Percentiles rank a stretch among this genome's conserved stretches.
Conservation (phyloP, 2,329 filamentous ascomycete species). For the Zasmidium citrigriseum region DNA sequence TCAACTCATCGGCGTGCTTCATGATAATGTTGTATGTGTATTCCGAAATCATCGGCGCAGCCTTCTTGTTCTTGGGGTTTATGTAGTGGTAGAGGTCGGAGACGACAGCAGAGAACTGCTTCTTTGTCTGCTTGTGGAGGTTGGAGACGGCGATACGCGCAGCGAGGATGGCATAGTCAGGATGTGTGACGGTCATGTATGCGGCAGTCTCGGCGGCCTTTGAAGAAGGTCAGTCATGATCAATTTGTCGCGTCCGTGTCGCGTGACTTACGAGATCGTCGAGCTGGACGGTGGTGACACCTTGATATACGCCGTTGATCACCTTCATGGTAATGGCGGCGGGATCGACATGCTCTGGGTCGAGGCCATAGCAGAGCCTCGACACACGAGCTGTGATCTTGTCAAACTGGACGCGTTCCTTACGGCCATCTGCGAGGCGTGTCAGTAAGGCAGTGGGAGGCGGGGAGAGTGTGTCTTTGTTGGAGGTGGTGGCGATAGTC, state of each 20-base stretch:
- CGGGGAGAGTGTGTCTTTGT: slow-evolving; percentile 14
- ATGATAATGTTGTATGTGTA: slow-evolving; percentile 90
- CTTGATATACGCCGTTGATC: slow-evolving; percentile 98
- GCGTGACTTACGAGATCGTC: slow-evolving; percentile 80
- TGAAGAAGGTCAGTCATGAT: slow-evolving; percentile 12
- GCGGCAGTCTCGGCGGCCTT: slow-evolving; percentile 97
- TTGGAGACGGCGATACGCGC: slow-evolving; percentile 98
- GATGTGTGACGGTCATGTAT: slow-evolving; percentile 99
- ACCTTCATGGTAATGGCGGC: slow-evolving; percentile 99
- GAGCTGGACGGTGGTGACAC: slow-evolving; percentile 92
- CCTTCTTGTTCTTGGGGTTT: slow-evolving; percentile 84
- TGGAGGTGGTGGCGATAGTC: slow-evolving; percentile 12
- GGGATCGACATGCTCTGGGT: slow-evolving; percentile 92
- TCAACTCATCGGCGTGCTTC: slow-evolving; percentile 94
- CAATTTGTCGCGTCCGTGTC: slow-evolving; percentile 6
- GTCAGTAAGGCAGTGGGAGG: slow-evolving; percentile 21
- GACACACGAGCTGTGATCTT: slow-evolving; percentile 99
- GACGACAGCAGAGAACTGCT: slow-evolving; percentile 97
- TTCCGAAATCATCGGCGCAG: slow-evolving; percentile 92
- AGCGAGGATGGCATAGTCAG: slow-evolving; percentile 97
- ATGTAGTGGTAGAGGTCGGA: slow-evolving; percentile 92
- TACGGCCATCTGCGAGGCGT: slow-evolving; percentile 77
- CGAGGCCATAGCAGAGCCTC: slow-evolving; percentile 93
- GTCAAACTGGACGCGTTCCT: slow-evolving; percentile 99
- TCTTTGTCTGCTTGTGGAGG: slow-evolving; percentile 99